These are phyloP conservation scores for Heteromeles arbutifolia DNA, from an alignment of 306 rosid species.

Conservation along the genomic window DNA sequence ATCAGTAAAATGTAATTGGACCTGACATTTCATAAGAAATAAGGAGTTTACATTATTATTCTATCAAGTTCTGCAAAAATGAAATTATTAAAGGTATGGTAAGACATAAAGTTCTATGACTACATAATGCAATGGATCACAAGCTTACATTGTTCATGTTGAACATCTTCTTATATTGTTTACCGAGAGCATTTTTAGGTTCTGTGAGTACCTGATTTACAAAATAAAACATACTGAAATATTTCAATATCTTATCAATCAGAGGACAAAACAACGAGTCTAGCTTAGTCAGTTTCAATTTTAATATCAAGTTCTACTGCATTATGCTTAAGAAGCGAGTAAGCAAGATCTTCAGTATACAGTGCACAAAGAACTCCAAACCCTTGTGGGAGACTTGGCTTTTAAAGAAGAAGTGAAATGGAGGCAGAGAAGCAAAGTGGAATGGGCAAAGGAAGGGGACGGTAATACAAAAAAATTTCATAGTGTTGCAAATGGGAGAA, in stretches of 20 bases:
- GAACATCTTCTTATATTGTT: conserved; percentile 70
- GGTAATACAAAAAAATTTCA: too few species aligned
- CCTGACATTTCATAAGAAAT: conserved; percentile 35
- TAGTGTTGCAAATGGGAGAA: too few species aligned
- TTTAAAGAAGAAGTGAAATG: too few species aligned
- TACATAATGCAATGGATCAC: conserved; percentile 8
- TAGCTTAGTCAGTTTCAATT: not conserved
- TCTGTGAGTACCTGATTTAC: conserved; percentile 48
- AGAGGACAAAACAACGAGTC: not conserved
- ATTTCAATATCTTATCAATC: not conserved
- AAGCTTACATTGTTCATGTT: conserved; percentile 55
- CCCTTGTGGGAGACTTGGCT: too few species aligned
- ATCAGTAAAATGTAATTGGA: conserved; percentile 47
- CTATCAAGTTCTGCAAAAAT: not conserved
- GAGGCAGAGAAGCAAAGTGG: too few species aligned
- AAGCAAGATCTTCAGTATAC: not conserved
- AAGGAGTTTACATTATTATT: conserved; percentile 5
- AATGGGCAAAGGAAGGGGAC: too few species aligned
- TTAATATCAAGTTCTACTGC: not conserved
- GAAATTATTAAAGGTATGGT: not conserved
- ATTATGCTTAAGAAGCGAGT: not conserved
- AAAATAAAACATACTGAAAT: conserved; percentile 2
- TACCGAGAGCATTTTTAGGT: conserved; percentile 66
- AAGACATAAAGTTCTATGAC: not conserved
- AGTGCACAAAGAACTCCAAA: not conserved